Percentiles rank a stretch among this genome's conserved stretches.
phyloP scores from a whole-genome alignment of 768 basidiomycete species.

The Rhizopogon rudus region DNA sequence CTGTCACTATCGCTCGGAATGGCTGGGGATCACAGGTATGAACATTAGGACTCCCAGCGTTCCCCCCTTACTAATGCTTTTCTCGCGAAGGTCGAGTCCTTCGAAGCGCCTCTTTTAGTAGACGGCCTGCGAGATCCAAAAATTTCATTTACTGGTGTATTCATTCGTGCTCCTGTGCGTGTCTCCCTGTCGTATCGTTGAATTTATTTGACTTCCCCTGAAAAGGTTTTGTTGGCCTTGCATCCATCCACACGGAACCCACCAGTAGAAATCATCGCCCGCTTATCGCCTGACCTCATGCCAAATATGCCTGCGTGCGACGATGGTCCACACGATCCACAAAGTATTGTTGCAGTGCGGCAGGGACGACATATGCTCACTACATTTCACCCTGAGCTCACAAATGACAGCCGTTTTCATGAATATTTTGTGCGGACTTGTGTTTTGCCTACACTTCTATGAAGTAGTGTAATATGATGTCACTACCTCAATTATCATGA shows the following conservation, averaged over 20 bases:
- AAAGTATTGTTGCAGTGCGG: constrained; percentile 75
- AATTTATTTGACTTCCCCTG: background rate
- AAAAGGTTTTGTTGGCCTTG: constrained; percentile 61
- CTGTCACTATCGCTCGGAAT: constrained; percentile 78
- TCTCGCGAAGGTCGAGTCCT: constrained; percentile 72
- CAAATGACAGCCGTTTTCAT: constrained; percentile 82
- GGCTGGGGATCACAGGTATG: constrained; percentile 91
- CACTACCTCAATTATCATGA: background rate
- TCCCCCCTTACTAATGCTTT: background rate
- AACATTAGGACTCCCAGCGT: constrained; percentile 3
- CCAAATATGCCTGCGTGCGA: constrained; percentile 35
- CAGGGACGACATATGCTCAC: constrained; percentile 85
- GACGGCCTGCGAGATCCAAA: constrained; percentile 55
- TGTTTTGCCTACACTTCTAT: constrained; percentile 37
- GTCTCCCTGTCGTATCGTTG: background rate
- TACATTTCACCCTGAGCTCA: constrained; percentile 93
- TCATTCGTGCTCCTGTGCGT: constrained; percentile 89
- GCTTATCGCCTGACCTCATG: constrained; percentile 52
- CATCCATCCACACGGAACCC: constrained; percentile 41
- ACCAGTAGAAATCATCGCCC: constrained; percentile 66
- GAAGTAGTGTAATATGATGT: background rate
- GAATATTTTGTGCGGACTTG: constrained; percentile 84
- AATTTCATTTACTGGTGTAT: constrained; percentile 72
- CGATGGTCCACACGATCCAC: constrained; percentile 45
- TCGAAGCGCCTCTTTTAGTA: constrained; percentile 73